Conservation (phyloP, 148 eudicot species). For the Oxyria digyna region DNA sequence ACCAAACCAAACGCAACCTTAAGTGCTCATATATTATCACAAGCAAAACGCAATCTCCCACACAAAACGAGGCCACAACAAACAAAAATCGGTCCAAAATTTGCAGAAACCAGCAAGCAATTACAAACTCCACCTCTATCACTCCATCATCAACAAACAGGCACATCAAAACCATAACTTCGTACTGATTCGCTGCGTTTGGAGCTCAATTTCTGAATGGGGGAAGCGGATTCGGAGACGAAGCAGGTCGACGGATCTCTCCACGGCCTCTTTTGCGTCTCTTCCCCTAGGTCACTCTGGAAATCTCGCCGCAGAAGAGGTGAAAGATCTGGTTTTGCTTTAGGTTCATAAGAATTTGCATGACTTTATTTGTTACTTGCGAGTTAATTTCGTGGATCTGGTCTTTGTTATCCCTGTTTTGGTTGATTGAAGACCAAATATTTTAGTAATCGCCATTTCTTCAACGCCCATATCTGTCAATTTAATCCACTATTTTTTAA, state of each 20-base stretch:
- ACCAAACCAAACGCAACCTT: background rate
- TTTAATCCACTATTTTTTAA: too few relatives aligned
- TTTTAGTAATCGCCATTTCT: background rate
- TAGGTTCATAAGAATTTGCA: background rate
- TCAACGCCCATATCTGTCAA: background rate
- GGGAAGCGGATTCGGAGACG: slow-evolving; percentile 22
- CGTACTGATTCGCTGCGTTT: background rate
- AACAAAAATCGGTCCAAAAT: slow-evolving; percentile 2
- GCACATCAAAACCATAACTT: background rate
- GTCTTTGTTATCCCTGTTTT: background rate
- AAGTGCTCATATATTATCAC: background rate
- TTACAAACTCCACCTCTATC: background rate
- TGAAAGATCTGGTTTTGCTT: background rate
- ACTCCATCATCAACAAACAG: background rate
- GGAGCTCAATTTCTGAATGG: slow-evolving; percentile 16
- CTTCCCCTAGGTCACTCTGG: slow-evolving; percentile 50
- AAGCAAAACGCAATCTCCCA: background rate
- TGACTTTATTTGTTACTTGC: background rate
- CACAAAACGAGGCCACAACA: background rate
- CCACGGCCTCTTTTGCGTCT: slow-evolving; percentile 35
- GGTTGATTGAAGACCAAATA: slow-evolving; percentile 1
- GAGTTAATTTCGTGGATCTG: background rate
- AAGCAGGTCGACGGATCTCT: slow-evolving; percentile 14
- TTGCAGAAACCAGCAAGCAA: background rate
- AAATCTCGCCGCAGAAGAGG: slow-evolving; percentile 57